Evolutionary conservation across 768 basidiomycete genomes (phyloP), one percentile per base, ranked within the genome.

Genomic region (Fomitopsis serialis): DNA sequence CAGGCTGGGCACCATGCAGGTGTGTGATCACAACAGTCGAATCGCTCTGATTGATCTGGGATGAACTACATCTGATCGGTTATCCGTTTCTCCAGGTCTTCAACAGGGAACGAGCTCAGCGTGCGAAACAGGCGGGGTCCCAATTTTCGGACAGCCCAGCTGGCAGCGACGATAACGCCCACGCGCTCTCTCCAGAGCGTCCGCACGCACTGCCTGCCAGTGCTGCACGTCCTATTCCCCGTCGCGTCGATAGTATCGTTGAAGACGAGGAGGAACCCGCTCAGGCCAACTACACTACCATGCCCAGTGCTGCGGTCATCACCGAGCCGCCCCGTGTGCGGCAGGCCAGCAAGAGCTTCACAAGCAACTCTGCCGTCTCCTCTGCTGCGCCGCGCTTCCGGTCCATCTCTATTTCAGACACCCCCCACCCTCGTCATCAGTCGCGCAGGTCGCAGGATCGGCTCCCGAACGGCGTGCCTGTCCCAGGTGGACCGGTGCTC

Each of bases 1-100:
- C 74, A 80, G 95, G 50, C 75, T 98, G 53, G 89, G 85, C 66
- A 91, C 84, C 47, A 95, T 96, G 82, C 93, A 97, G 79, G 94
- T 95, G 71, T 65, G 81, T 75, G 48, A 50, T 44, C 13, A 17
- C 12, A 22, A 48, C 29, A 22, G 23, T 37, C 47, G 56, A 59
- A 45, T 55, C 37, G 29, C 54, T 52, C 32, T 50, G 29, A 32
- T 27, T 23, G 19, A 27, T 32, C 36, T 37, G 45, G 34, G n/a
- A n/a, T n/a, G n/a, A n/a, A n/a, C n/a, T n/a, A n/a, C n/a, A n/a
- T n/a, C 43, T 53, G 37, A 48, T 37, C 21, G 22, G 37, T 56
- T 46, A 53, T 36, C n/a, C 25, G n/a, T 40, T 51, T 15, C 55
- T 53, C 2, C 56, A 88, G 87, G 78, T 79, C 59, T 80, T 82